These are phyloP conservation scores for Fragaria vesca DNA, from an alignment of 306 rosid genomes.

Conservation along the genomic window DNA sequence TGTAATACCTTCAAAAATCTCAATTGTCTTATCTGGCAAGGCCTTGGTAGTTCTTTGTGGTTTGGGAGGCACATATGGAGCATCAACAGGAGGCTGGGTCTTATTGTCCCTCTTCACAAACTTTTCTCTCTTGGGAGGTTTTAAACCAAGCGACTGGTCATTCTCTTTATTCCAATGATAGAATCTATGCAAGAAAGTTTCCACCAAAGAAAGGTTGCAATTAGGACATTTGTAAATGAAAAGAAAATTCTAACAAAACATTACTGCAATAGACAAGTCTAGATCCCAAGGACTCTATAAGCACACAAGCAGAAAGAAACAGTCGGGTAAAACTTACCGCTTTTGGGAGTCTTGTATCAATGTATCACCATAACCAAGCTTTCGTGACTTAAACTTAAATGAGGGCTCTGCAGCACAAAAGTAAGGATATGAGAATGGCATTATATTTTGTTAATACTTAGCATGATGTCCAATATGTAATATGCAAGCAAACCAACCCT, in stretches of 20 bases:
- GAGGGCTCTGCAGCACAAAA: conserved; percentile 41
- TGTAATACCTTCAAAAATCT: conserved; percentile 92
- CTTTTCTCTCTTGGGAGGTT: conserved; percentile 62
- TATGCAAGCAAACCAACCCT: background rate
- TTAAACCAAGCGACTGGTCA: conserved; percentile 51
- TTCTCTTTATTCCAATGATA: conserved; percentile 60
- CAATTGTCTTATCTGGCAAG: conserved; percentile 57
- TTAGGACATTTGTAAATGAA: background rate
- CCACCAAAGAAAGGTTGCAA: background rate
- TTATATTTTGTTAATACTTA: background rate
- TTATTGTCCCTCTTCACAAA: conserved; percentile 47
- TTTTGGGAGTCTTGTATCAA: conserved; percentile 41
- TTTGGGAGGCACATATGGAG: conserved; percentile 67
- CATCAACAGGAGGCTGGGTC: conserved; percentile 70
- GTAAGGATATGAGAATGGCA: conserved; percentile 23
- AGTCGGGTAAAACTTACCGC: conserved; percentile 43
- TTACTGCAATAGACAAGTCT: background rate
- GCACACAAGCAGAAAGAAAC: background rate
- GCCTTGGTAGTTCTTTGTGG: conserved; percentile 44
- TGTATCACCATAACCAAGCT: conserved; percentile 30
- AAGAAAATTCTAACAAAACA: background rate
- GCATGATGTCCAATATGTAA: background rate
- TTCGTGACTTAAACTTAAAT: conserved; percentile 22
- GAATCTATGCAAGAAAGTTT: conserved; percentile 39
- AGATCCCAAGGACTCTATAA: background rate